Percentiles rank a stretch among this genome's conserved stretches.
phyloP scores from a whole-genome alignment of 768 basidiomycete genomes.

The Panaeolus cyanescens region DNA sequence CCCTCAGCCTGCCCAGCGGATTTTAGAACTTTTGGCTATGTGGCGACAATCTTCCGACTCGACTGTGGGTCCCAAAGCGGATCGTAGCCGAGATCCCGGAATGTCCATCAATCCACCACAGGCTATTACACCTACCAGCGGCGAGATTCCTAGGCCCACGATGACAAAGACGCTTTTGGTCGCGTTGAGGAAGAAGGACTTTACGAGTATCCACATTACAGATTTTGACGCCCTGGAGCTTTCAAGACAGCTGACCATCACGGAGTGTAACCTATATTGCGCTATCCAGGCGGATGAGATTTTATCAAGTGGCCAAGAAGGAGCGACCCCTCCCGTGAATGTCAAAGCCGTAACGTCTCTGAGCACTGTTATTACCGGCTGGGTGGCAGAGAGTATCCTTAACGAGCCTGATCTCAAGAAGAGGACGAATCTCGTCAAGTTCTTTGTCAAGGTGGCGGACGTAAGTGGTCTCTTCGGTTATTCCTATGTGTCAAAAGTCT shows the following conservation, averaged over 20 bases:
- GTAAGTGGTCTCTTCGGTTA: slow-evolving; percentile 45
- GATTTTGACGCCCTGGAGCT: slow-evolving; percentile 94
- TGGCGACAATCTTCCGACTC: slow-evolving; percentile 51
- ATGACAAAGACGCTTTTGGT: slow-evolving; percentile 80
- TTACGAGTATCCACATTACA: slow-evolving; percentile 64
- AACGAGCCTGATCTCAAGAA: slow-evolving; percentile 89
- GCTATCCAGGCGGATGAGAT: slow-evolving; percentile 88
- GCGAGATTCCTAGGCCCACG: slow-evolving; percentile 83
- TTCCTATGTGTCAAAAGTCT: background rate
- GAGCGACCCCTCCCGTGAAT: slow-evolving; percentile 60
- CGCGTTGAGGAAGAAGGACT: slow-evolving; percentile 67
- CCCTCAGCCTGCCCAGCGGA: slow-evolving; percentile 69
- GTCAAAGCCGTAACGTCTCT: slow-evolving; percentile 85
- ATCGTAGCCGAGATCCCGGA: slow-evolving; percentile 72
- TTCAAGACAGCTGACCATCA: slow-evolving; percentile 90
- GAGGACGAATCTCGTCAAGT: slow-evolving; percentile 77
- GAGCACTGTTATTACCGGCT: slow-evolving; percentile 92
- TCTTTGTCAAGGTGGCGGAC: slow-evolving; percentile 92
- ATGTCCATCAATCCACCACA: slow-evolving; percentile 70
- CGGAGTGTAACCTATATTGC: slow-evolving; percentile 89
- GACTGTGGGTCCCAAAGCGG: slow-evolving; percentile 57
- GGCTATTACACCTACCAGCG: slow-evolving; percentile 34
- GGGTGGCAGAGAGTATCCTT: slow-evolving; percentile 94
- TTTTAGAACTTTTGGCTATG: slow-evolving; percentile 64
- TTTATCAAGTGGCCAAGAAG: slow-evolving; percentile 78